Percentiles rank a stretch among this genome's conserved stretches.
Evolutionary conservation across 495 filamentous ascomycete genomes (phyloP).

Genomic region (Lasiosphaeris hirsuta): DNA sequence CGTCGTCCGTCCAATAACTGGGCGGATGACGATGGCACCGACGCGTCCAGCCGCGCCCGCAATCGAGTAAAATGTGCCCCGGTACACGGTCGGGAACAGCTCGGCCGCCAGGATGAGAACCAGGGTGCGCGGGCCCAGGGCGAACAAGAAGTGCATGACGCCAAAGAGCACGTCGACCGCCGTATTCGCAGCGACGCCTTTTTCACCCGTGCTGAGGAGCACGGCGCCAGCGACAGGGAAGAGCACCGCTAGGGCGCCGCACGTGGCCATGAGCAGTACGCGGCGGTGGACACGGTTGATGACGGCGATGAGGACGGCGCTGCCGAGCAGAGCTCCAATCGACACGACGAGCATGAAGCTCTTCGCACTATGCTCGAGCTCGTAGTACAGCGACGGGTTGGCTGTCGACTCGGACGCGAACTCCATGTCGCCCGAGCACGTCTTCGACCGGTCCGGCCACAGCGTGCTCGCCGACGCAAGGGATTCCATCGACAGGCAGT

Average conservation of each 20-base stretch:
- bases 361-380: slow-evolving; percentile 16
- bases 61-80: slow-evolving; percentile 55
- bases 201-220: slow-evolving; percentile 11
- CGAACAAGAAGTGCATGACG: slow-evolving; percentile 39
- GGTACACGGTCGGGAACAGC: slow-evolving; percentile 59
- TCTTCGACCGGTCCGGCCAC: slow-evolving; percentile 10
- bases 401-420: not conserved
- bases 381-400: slow-evolving; percentile 14
- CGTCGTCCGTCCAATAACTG: slow-evolving; percentile 39
- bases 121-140: slow-evolving; percentile 39
- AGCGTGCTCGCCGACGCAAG: not conserved
- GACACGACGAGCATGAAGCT: slow-evolving; percentile 33
- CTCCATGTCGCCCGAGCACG: not conserved
- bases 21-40: slow-evolving; percentile 55
- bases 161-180: slow-evolving; percentile 30
- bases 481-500: slow-evolving; percentile 58
- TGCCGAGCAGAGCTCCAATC: slow-evolving; percentile 32
- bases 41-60: slow-evolving; percentile 55
- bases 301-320: slow-evolving; percentile 22
- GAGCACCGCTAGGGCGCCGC: slow-evolving; percentile 24
- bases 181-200: not conserved
- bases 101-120: slow-evolving; percentile 53
- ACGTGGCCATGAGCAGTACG: slow-evolving; percentile 25
- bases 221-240: slow-evolving; percentile 28
- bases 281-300: slow-evolving; percentile 33